phyloP scores from a whole-genome alignment of 805 yeast genomes.

The Wickerhamomyces bisporus region DNA sequence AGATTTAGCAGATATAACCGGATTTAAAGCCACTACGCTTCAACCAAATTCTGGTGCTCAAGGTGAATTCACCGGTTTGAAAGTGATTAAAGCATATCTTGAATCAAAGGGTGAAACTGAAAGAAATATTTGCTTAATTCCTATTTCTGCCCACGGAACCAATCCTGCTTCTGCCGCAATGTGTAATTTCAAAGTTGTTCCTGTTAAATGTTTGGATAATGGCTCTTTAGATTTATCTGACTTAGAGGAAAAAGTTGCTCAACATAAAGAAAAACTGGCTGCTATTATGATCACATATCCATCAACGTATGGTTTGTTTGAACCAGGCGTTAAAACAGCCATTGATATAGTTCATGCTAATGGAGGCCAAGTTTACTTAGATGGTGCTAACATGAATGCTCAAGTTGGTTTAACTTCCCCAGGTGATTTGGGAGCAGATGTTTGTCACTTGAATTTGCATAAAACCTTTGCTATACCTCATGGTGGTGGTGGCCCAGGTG shows the following conservation, averaged over 20 bases:
- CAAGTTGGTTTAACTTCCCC: slow-evolving; percentile 97
- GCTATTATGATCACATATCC: slow-evolving; percentile 97
- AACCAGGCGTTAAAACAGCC: slow-evolving; percentile 82
- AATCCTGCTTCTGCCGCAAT: slow-evolving; percentile 98
- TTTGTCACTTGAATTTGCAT: slow-evolving; percentile 93
- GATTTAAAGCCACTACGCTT: slow-evolving; percentile 82
- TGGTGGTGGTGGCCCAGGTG: slow-evolving; percentile 99
- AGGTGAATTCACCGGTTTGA: slow-evolving; percentile 93
- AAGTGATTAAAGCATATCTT: slow-evolving; percentile 77
- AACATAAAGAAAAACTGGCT: slow-evolving; percentile 68
- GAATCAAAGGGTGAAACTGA: slow-evolving; percentile 62
- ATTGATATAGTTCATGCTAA: slow-evolving; percentile 76
- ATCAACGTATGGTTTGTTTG: slow-evolving; percentile 94
- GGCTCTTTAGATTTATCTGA: slow-evolving; percentile 87
- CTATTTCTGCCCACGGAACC: slow-evolving; percentile 97
- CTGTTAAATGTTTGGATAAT: slow-evolving; percentile 78
- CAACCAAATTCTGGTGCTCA: slow-evolving; percentile 99
- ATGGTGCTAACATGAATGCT: slow-evolving; percentile 99
- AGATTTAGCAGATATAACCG: slow-evolving; percentile 89
- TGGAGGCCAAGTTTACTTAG: slow-evolving; percentile 96
- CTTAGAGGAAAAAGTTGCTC: slow-evolving; percentile 63
- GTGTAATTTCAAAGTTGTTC: slow-evolving; percentile 91
- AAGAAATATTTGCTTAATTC: slow-evolving; percentile 87
- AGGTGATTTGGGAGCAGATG: slow-evolving; percentile 97
- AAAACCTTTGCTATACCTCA: slow-evolving; percentile 97